Evolutionary conservation across 129 eudicot genomes (phyloP).

Genomic region (Artemisia annua): DNA sequence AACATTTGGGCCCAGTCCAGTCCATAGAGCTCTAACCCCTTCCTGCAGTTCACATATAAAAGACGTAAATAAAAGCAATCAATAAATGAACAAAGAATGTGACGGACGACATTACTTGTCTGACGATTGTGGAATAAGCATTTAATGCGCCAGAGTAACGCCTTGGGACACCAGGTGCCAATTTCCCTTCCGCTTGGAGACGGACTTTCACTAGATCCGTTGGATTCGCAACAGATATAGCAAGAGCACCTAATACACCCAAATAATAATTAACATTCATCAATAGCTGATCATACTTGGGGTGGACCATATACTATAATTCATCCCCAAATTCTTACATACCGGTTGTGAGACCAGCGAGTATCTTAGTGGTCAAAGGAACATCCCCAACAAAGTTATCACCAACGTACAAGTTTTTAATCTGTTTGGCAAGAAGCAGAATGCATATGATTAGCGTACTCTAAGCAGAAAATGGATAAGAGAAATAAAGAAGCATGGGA

Average conservation of each 20-base stretch:
- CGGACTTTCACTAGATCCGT: constrained; percentile 87
- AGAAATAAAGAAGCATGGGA: not conserved
- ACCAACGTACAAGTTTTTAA: constrained; percentile 71
- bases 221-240: constrained; percentile 71
- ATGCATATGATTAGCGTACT: not conserved
- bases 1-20: constrained; percentile 90
- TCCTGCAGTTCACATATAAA: constrained; percentile 38
- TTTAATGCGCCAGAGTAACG: constrained; percentile 83
- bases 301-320: not conserved
- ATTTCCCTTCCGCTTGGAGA: constrained; percentile 87
- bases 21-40: constrained; percentile 83
- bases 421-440: constrained; percentile 39
- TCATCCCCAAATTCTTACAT: constrained; percentile 18
- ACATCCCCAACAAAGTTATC: constrained; percentile 81
- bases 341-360: constrained; percentile 91
- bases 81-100: not conserved
- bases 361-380: constrained; percentile 74
- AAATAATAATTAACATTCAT: not conserved
- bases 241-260: constrained; percentile 54
- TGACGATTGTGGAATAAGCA: constrained; percentile 79
- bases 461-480: not conserved
- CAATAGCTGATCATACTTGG: not conserved
- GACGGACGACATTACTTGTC: constrained; percentile 49
- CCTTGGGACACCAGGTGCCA: constrained; percentile 82
- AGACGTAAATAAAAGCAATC: constrained; percentile 4